Base-by-base conservation (phyloP, 169 alveolate species). In the Eimeria praecox region DNA sequence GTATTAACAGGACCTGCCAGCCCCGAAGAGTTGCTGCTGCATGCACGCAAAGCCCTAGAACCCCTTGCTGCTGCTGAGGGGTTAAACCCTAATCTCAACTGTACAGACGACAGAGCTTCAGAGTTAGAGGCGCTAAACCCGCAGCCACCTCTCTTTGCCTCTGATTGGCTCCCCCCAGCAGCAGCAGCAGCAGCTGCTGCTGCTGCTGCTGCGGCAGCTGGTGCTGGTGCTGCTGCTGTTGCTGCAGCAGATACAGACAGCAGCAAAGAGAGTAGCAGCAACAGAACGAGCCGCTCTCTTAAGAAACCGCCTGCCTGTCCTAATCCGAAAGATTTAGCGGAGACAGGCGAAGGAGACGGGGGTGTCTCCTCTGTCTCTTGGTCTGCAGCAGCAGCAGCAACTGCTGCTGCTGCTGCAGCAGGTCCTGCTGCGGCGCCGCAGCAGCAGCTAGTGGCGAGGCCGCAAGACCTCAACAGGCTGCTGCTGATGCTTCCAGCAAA, bases 181-280 rank as follows among this genome's bases (percentile, higher is more conserved):
- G 78, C 78, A 66, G 78, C 33, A n/a, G 78, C 78, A 59, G 71
- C 71, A 59, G 16, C 71, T 16, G 78, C 78, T 16, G 78, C 33
- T 10, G 78, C 78, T 10, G 78, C 35, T 14, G 3, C 78, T 16
- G 40, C 44, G 12, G 40, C 44, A 10, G 78, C 78, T n/a, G 62
- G 0, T 52, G 62, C 62, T 52, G 62, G n/a, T 16, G 40, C 44
- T 33, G 40, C 44, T 27, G 78, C 78, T n/a, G 62, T 1, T 52
- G 62, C 62, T 52, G 62, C 62, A 12, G 62, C 62, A 52, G 62
- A 52, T 2, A 20, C 62, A 52, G 62, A 52, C 62, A 52, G 24
- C 62, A 14, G 78, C 78, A 66, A 66, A 33, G 44, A 66, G 14
- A 16, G 18, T 16, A 33, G 78, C 27, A 27, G 78, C 78, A 66